These are phyloP conservation scores for Candida yuanshanica DNA, from an alignment of 805 yeast species.

Conservation along the genomic window DNA sequence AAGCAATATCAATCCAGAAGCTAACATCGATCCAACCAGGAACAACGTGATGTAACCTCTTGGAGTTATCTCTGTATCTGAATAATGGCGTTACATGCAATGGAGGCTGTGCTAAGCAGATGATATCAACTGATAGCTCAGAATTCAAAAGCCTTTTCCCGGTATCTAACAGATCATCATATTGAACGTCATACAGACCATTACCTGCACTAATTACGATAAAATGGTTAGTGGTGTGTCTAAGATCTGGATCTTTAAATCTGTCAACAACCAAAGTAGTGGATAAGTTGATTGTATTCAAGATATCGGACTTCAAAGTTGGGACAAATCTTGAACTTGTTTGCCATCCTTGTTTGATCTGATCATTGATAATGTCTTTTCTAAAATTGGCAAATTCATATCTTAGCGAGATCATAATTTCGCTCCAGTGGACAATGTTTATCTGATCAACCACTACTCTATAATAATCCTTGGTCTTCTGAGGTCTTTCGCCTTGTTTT, in stretches of 20 bases:
- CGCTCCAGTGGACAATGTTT: conserved; percentile 81
- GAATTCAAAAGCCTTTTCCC: conserved; percentile 68
- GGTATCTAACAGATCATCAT: conserved; percentile 65
- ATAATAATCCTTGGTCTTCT: conserved; percentile 70
- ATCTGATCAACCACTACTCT: conserved; percentile 95
- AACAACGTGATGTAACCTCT: conserved; percentile 60
- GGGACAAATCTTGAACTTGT: conserved; percentile 56
- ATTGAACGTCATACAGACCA: conserved; percentile 89
- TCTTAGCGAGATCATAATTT: conserved; percentile 82
- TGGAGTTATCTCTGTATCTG: conserved; percentile 52
- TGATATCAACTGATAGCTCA: conserved; percentile 83
- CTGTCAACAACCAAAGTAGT: conserved; percentile 71
- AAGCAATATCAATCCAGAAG: conserved; percentile 61
- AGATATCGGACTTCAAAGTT: conserved; percentile 79
- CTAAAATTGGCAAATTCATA: conserved; percentile 80
- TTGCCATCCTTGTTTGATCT: conserved; percentile 31
- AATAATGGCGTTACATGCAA: conserved; percentile 88
- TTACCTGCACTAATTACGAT: conserved; percentile 87
- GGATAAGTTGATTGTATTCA: conserved; percentile 85
- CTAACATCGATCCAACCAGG: conserved; percentile 97
- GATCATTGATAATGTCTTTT: conserved; percentile 56
- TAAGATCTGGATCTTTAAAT: conserved; percentile 76
- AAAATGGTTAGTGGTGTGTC: conserved; percentile 89
- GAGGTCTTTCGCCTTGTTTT: conserved; percentile 66
- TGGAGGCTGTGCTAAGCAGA: conserved; percentile 88